Evolutionary conservation across 768 basidiomycete genomes (phyloP), one percentile per base, ranked within the genome.

Genomic region (Tulasnella sp.): DNA sequence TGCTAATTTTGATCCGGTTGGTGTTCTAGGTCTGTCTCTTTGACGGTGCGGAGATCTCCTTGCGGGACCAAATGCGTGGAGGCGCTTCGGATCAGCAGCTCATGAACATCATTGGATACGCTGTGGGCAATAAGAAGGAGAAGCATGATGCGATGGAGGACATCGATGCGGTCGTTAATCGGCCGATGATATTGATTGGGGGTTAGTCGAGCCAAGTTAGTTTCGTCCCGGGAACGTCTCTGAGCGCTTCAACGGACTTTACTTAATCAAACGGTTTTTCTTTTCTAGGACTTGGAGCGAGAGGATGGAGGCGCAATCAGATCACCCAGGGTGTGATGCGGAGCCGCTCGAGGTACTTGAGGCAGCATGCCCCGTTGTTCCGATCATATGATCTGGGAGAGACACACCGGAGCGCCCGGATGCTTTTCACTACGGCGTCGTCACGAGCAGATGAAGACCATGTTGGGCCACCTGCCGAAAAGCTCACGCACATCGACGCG

Each of bases 101-200:
- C 43, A 74, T 84, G 19, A 66, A 70, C 48, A 77, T 78, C 1
- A 83, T 91, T 25, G 78, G 80, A 7, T 72, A 66, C n/a, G 85
- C 87, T 11, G 80, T 89, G 4, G 69, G 69, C 11, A 78, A 77
- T 38, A 91, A 90, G 75, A 78, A 84, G 67, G 85, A 81, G 69
- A 89, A 84, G 65, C 89, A 92, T 66, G 85, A 81, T 41, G 87
- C 83, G 41, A 90, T 90, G 88, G 82, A 85, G 66, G 76, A 79
- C 60, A 86, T 89, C 60, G 81, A 89, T 68, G 83, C 85, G 57
- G 69, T 79, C 43, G 79, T 79, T 48, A 92, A 91, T 72, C 76
- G 86, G 52, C 86, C 89, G 10, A 93, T 93, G 90, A 92, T 92
- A 63, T 74, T 89, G 62, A 93, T 93, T 70, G 92, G 91, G 72